These are phyloP conservation scores for Alternaria gansuensis DNA, from an alignment of 2,329 filamentous ascomycete genomes.

Conservation along the genomic window DNA sequence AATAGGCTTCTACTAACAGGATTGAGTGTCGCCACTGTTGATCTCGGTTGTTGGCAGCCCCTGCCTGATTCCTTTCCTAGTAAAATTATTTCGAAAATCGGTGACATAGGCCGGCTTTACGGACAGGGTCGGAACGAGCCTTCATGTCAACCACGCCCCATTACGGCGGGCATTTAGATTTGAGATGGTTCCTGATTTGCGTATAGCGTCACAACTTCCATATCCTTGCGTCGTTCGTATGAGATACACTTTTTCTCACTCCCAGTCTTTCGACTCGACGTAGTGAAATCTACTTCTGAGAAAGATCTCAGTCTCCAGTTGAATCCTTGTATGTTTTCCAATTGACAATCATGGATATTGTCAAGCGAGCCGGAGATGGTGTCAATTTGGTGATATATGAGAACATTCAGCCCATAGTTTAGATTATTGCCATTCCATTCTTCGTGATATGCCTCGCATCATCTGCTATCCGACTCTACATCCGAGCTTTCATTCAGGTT, in stretches of 20 bases:
- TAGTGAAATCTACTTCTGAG: not conserved
- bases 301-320: not conserved
- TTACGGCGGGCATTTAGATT: not conserved
- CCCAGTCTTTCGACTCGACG: not conserved
- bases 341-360: not conserved
- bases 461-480: constrained; percentile 1
- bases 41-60: not conserved
- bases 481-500: not conserved
- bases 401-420: constrained; percentile 3
- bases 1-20: not conserved
- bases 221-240: not conserved
- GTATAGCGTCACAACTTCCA: not conserved
- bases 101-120: not conserved
- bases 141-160: not conserved
- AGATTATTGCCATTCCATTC: constrained; percentile 1
- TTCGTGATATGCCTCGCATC: constrained; percentile 1
- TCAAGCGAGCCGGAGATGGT: not conserved
- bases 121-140: not conserved
- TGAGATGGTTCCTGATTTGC: not conserved
- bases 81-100: not conserved
- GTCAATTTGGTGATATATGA: constrained; percentile 3
- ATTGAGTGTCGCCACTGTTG: not conserved
- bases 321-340: too few species aligned
- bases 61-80: not conserved
- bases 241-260: not conserved